These are phyloP conservation scores for Blepharisma undulans DNA, from an alignment of 169 alveolate genomes.

Conservation along the genomic window DNA sequence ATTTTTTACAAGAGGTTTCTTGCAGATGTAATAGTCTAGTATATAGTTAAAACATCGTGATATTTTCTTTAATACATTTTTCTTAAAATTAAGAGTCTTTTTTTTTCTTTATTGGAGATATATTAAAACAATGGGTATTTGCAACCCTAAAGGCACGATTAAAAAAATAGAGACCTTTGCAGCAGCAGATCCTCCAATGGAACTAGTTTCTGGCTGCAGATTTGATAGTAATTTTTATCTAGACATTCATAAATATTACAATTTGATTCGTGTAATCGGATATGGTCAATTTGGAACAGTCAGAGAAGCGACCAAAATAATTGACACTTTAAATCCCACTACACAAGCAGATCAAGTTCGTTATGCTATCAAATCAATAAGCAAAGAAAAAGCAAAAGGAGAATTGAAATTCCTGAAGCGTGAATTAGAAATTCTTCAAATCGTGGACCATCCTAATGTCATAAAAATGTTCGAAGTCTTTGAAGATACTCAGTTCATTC, in stretches of 20 bases:
- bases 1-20: not conserved
- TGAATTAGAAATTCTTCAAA: constrained; percentile 36
- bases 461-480: constrained; percentile 70
- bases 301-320: constrained; percentile 23
- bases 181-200: not conserved
- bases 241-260: constrained; percentile 18
- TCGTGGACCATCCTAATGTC: constrained; percentile 72
- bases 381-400: not conserved
- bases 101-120: not conserved
- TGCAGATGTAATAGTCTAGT: not conserved
- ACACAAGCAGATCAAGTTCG: not conserved
- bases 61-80: not conserved
- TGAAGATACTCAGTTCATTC: constrained; percentile 69
- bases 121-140: not conserved
- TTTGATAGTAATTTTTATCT: not conserved
- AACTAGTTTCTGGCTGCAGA: not conserved
- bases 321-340: not conserved
- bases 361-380: constrained; percentile 47
- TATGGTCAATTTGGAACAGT: constrained; percentile 40
- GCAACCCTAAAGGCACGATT: not conserved
- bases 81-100: not conserved
- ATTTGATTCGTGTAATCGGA: constrained; percentile 29
- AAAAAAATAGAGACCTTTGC: not conserved
- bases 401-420: constrained; percentile 65
- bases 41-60: not conserved